Evolutionary conservation across 768 basidiomycete genomes (phyloP).

Genomic region (Lepiota subincarnata): DNA sequence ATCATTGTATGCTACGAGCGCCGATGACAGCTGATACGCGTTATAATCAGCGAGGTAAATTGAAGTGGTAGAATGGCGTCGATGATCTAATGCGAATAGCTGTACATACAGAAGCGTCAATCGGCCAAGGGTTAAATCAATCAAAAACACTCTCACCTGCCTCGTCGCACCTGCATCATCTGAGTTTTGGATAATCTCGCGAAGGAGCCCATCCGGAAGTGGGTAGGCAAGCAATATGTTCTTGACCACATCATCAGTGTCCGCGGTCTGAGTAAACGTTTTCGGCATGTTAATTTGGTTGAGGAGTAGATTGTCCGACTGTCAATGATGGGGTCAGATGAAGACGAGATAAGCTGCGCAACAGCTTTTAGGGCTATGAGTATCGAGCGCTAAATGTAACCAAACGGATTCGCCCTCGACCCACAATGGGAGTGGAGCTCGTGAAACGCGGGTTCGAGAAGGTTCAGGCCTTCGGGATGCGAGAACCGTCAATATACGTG

Average conservation of each 20-base stretch:
- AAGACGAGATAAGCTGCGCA: too few relatives aligned
- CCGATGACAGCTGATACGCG: constrained; percentile 32
- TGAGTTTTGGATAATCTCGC: constrained; percentile 44
- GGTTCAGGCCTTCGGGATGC: too few relatives aligned
- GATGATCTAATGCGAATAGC: constrained; percentile 37
- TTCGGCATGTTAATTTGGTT: constrained; percentile 1
- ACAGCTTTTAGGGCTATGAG: too few relatives aligned
- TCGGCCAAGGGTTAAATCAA: too few relatives aligned
- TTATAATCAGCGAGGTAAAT: constrained; percentile 23
- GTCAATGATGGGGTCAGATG: too few relatives aligned
- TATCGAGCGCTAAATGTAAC: too few relatives aligned
- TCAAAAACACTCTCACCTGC: constrained; percentile 29
- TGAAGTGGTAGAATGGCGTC: constrained; percentile 21
- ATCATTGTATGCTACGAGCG: constrained; percentile 43
- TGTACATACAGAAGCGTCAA: constrained; percentile 16
- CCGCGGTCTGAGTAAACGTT: background rate
- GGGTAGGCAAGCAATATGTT: constrained; percentile 38
- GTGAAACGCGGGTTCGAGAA: too few relatives aligned
- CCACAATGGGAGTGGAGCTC: too few relatives aligned
- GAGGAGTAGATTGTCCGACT: too few relatives aligned
- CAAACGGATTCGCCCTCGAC: too few relatives aligned
- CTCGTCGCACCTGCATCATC: constrained; percentile 42
- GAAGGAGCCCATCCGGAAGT: constrained; percentile 36
- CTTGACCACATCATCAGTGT: background rate
- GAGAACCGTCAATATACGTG: too few relatives aligned